Conservation (phyloP, 2,329 filamentous ascomycete genomes). For the Trichoderma sp. region DNA sequence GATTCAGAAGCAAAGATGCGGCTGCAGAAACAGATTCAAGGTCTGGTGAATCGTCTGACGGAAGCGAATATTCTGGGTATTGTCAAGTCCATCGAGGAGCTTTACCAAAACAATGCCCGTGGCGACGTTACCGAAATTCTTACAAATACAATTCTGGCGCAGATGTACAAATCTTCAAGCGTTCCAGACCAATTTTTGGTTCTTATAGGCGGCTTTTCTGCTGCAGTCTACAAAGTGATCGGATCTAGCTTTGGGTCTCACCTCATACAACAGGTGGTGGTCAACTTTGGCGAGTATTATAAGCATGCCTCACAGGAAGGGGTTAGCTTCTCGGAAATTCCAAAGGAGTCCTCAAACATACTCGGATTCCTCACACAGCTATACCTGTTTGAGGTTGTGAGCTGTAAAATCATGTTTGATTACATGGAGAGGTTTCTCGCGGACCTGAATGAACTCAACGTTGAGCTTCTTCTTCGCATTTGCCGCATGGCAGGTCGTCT, state of each 20-base stretch:
- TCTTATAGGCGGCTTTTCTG: conserved; percentile 83
- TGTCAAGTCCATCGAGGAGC: conserved; percentile 72
- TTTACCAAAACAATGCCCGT: conserved; percentile 83
- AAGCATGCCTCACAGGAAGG: conserved; percentile 40
- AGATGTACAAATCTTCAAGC: conserved; percentile 74
- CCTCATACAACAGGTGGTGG: conserved; percentile 73
- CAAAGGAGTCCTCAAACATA: conserved; percentile 61
- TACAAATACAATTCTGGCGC: conserved; percentile 72
- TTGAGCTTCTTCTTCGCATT: conserved; percentile 81
- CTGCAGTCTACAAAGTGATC: conserved; percentile 81
- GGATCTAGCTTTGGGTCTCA: conserved; percentile 89
- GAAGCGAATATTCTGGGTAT: conserved; percentile 88
- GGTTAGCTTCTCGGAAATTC: conserved; percentile 40
- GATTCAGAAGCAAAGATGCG: conserved; percentile 66
- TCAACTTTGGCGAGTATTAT: conserved; percentile 69
- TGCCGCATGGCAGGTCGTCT: conserved; percentile 80
- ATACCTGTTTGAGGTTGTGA: conserved; percentile 88
- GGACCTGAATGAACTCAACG: conserved; percentile 78
- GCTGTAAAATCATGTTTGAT: conserved; percentile 82
- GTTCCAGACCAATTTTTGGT: conserved; percentile 88
- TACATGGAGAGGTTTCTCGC: conserved; percentile 77
- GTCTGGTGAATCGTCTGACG: conserved; percentile 87
- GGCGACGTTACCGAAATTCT: conserved; percentile 82
- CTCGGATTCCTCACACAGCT: conserved; percentile 80
- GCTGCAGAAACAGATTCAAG: conserved; percentile 78